Evolutionary conservation across 345 rosid species (phyloP).

Genomic region (Pistacia atlantica): DNA sequence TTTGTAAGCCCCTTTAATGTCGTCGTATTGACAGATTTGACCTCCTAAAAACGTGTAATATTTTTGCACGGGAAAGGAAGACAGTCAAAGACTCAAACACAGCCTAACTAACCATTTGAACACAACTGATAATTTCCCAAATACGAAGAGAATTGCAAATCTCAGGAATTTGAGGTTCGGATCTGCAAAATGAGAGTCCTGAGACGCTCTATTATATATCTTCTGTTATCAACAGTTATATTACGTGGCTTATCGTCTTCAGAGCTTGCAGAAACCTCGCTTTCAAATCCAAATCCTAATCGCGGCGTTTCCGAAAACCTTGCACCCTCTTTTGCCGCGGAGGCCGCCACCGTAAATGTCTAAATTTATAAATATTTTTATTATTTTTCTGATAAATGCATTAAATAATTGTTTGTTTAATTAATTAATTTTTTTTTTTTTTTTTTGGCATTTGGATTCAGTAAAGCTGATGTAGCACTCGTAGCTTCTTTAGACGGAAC

Average conservation of each 20-base stretch:
- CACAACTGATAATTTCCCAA: background rate
- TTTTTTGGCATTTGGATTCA: conserved; percentile 22
- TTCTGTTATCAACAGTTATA: conserved; percentile 35
- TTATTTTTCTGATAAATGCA: background rate
- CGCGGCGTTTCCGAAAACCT: conserved; percentile 20
- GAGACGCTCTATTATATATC: conserved; percentile 47
- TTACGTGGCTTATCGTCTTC: conserved; percentile 39
- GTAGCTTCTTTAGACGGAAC: conserved; percentile 59
- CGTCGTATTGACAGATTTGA: too few relatives aligned
- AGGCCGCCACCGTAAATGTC: background rate
- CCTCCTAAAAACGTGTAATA: too few relatives aligned
- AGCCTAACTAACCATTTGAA: too few relatives aligned
- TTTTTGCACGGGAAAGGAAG: too few relatives aligned
- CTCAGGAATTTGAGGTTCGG: background rate
- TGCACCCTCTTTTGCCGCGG: conserved; percentile 40
- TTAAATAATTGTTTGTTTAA: conserved; percentile 3
- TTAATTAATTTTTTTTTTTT: background rate
- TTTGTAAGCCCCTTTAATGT: too few relatives aligned
- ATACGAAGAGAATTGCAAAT: background rate
- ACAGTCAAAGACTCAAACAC: too few relatives aligned
- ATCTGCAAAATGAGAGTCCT: conserved; percentile 23
- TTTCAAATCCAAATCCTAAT: conserved; percentile 17
- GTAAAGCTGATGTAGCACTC: conserved; percentile 42
- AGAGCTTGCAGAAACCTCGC: conserved; percentile 39
- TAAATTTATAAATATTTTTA: conserved; percentile 35